Evolutionary conservation across 176 grass and related monocot species (phyloP).

Genomic region (Dactylis glomerata): DNA sequence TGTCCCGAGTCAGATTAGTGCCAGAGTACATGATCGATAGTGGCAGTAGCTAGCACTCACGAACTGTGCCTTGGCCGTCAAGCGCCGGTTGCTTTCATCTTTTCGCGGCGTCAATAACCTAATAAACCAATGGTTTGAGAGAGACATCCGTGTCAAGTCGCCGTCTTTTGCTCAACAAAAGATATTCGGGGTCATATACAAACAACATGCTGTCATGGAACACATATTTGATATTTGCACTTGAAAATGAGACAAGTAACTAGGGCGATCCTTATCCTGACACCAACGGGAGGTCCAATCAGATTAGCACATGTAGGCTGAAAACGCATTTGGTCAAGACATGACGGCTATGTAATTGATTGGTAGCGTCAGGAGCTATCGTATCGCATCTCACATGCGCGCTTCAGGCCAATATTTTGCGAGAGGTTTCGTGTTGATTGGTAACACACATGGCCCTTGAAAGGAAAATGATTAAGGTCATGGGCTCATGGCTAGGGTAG

Average conservation of each 20-base stretch:
- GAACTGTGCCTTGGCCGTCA: background rate
- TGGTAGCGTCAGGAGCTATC: background rate
- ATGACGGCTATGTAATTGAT: background rate
- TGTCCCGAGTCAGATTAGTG: background rate
- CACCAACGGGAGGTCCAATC: background rate
- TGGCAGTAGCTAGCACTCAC: background rate
- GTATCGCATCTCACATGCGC: background rate
- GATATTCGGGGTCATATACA: background rate
- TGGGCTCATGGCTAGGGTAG: background rate
- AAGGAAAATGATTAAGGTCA: background rate
- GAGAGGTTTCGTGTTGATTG: background rate
- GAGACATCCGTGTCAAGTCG: constrained; percentile 1
- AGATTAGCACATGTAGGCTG: background rate
- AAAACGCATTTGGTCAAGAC: background rate
- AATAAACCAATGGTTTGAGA: background rate
- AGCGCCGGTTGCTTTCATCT: background rate
- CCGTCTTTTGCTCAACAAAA: background rate
- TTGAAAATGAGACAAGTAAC: background rate
- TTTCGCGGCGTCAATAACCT: background rate
- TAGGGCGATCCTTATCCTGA: constrained; percentile 6
- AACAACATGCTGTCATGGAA: background rate
- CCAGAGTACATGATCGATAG: background rate
- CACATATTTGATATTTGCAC: background rate
- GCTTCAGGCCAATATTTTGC: background rate
- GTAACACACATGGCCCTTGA: background rate